phyloP scores from a whole-genome alignment of 2,329 filamentous ascomycete species.

The Cercospora brassicicola region DNA sequence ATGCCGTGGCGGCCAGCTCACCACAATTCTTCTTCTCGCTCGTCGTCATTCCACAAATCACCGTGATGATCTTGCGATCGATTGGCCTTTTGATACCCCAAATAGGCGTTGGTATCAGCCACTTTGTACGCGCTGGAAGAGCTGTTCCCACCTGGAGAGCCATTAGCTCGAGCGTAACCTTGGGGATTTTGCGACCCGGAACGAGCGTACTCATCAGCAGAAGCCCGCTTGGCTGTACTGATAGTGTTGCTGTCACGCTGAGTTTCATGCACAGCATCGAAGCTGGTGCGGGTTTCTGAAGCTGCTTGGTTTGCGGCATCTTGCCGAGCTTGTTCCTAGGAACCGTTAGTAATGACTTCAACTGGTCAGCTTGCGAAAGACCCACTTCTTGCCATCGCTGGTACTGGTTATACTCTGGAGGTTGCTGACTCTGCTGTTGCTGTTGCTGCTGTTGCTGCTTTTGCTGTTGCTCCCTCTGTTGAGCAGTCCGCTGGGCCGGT shows the following conservation, averaged over 20 bases:
- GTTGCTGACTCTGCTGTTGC: conserved; percentile 28
- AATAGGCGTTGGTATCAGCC: conserved; percentile 38
- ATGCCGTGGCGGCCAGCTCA: conserved; percentile 19
- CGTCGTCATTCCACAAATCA: conserved; percentile 37
- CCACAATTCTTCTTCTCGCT: conserved; percentile 36
- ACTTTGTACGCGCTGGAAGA: conserved; percentile 36
- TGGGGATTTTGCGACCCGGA: conserved; percentile 22
- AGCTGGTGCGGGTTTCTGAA: conserved; percentile 22
- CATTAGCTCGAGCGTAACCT: conserved; percentile 29
- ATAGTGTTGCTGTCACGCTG: conserved; percentile 12
- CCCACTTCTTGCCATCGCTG: conserved; percentile 43
- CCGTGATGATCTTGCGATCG: conserved; percentile 30
- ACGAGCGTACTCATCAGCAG: conserved; percentile 26
- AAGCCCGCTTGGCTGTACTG: conserved; percentile 12
- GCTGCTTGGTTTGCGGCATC: conserved; percentile 26
- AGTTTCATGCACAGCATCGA: conserved; percentile 30
- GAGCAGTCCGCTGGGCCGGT: conserved; percentile 63
- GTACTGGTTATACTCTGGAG: conserved; percentile 40
- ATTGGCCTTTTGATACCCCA: conserved; percentile 37
- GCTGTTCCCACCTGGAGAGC: conserved; percentile 18
- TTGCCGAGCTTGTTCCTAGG: conserved; percentile 37
- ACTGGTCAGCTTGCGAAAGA: background rate
- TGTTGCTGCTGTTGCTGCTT: conserved; percentile 19
- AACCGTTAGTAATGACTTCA: conserved; percentile 1
- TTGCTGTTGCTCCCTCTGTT: conserved; percentile 30